Evolutionary conservation across 2,329 filamentous ascomycete species (phyloP).

Genomic region (Herpotrichia juniperi): DNA sequence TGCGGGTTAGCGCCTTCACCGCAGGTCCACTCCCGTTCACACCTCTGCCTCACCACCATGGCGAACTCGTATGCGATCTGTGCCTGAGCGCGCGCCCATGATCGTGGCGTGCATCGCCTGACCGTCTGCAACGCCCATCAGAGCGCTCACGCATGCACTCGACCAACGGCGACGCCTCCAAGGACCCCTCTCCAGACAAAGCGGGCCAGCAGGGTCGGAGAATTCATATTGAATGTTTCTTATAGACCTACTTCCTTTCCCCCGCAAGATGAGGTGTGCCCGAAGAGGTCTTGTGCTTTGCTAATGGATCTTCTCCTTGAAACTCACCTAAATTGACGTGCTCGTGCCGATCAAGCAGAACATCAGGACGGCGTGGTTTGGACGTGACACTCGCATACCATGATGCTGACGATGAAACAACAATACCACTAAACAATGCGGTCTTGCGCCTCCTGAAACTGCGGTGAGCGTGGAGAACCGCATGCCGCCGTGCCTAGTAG

Average conservation of each 20-base stretch:
- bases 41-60: slow-evolving; percentile 11
- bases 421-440: slow-evolving; percentile 23
- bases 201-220: slow-evolving; percentile 19
- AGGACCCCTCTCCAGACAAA: slow-evolving; percentile 8
- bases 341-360: slow-evolving; percentile 22
- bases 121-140: slow-evolving; percentile 24
- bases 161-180: slow-evolving; percentile 17
- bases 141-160: slow-evolving; percentile 5
- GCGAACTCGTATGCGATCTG: slow-evolving; percentile 18
- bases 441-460: slow-evolving; percentile 17
- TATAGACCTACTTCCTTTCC: slow-evolving; percentile 31
- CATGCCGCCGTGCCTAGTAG: slow-evolving; percentile 17
- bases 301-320: slow-evolving; percentile 23
- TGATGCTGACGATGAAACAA: slow-evolving; percentile 32
- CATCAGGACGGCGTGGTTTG: slow-evolving; percentile 24
- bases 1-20: slow-evolving; percentile 14
- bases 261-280: slow-evolving; percentile 19
- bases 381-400: slow-evolving; percentile 12
- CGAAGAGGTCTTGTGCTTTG: slow-evolving; percentile 12
- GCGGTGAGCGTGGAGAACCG: slow-evolving; percentile 26
- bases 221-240: slow-evolving; percentile 18
- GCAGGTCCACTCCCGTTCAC: slow-evolving; percentile 10
- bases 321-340: slow-evolving; percentile 3
- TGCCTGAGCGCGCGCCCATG: slow-evolving; percentile 21
- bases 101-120: slow-evolving; percentile 33